Evolutionary conservation across 768 basidiomycete genomes (phyloP), one percentile per base, ranked within the genome.

Genomic region (Suillus weaverae): DNA sequence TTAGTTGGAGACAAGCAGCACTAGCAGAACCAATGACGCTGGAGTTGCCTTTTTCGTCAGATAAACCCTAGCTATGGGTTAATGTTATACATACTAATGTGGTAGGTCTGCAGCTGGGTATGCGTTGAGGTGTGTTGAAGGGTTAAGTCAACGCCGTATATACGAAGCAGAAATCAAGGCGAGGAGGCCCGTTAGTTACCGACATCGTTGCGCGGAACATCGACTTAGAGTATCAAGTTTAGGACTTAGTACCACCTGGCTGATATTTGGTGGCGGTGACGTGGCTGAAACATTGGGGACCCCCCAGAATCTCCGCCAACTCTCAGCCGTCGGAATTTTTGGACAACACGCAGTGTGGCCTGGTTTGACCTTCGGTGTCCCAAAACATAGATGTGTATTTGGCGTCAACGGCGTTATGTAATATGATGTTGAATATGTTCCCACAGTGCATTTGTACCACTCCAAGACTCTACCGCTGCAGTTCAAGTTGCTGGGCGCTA

Each of bases 21-120:
- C 18, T 36, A 36, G 36, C 36, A 36, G 36, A 36, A 20, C 43
- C 18, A 18, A 44, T 14, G 22, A 26, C 14, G 14, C 22, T 16
- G 22, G 14, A 50, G 26, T 50, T 50, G 48, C 48, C 48, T 50
- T 50, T 50, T 50, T 50, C 22, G 22, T 50, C 48, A 14, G 22
- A 50, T 50, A 50, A 50, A 50, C 48, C 48, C 48, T 50, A 50
- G 48, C 48, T 50, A 50, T 50, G 48, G 48, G 48, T 50, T 48
- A 48, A 48, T n/a, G 0, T 48, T 50, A 50, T 50, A 50, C 7
- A 3, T 50, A 26, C 48, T 26, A 26, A 48, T 48, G n/a, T 22
- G 46, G 46, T 48, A 48, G 22, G 22, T 48, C n/a, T 48, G 46
- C 22, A 50, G 48, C 48, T 43, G 43, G 43, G 43, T 43, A 43